Conservation (phyloP, 371 early-diverging fungal species). For the Synchytrium microbalum region DNA sequence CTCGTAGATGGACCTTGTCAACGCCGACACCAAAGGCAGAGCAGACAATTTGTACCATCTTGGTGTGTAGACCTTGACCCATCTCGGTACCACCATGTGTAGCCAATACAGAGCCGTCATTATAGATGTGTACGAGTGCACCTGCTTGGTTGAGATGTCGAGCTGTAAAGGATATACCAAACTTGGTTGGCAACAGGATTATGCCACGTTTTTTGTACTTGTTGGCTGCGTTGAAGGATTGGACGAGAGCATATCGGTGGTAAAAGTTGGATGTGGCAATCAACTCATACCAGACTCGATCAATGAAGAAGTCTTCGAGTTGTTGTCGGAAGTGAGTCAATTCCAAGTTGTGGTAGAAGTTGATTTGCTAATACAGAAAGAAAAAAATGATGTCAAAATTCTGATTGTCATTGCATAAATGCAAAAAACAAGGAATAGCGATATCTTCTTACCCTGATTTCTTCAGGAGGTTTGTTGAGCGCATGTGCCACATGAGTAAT, state of each 20-base stretch:
- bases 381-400: neutral
- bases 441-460: slow-evolving; percentile 37
- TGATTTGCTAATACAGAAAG: slow-evolving; percentile 29
- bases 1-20: slow-evolving; percentile 53
- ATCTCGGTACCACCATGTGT: slow-evolving; percentile 74
- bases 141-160: slow-evolving; percentile 68
- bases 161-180: slow-evolving; percentile 60
- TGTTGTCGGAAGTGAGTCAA: slow-evolving; percentile 54
- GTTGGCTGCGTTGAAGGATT: slow-evolving; percentile 52
- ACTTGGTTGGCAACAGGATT: slow-evolving; percentile 59
- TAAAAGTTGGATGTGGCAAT: slow-evolving; percentile 34
- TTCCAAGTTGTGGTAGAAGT: slow-evolving; percentile 61
- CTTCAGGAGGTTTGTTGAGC: slow-evolving; percentile 45
- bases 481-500: slow-evolving; percentile 60
- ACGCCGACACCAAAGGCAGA: slow-evolving; percentile 57
- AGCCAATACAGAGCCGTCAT: slow-evolving; percentile 65
- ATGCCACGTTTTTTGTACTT: slow-evolving; percentile 66
- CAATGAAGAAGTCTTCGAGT: slow-evolving; percentile 59
- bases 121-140: slow-evolving; percentile 70
- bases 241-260: slow-evolving; percentile 38
- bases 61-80: slow-evolving; percentile 77
- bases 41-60: slow-evolving; percentile 66
- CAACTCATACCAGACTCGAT: slow-evolving; percentile 53
- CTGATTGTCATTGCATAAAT: neutral
- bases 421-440: neutral